Evolutionary conservation across 768 basidiomycete species (phyloP), one percentile per base, ranked within the genome.

Genomic region (Mycena vitilis): DNA sequence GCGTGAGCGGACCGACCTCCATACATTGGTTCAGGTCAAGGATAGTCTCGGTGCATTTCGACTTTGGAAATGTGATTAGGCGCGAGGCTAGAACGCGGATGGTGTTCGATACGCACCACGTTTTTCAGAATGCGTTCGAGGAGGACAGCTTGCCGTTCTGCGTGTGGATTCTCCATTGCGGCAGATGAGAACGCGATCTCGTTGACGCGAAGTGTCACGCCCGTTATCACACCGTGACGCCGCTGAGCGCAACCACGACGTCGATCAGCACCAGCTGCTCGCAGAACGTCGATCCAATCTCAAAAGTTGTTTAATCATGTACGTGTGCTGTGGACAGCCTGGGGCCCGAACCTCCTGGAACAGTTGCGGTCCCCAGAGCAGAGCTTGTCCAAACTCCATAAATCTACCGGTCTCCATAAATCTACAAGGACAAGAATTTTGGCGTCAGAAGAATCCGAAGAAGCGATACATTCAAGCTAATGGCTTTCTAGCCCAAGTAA

Each of bases 151-250:
- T 98, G 96, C 49, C 93, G 86, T 79, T 96, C 95, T 58, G 94
- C 94, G 73, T 98, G 95, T 23, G 96, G 96, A 78, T 97, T 97
- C 80, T 98, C 95, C 96, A 98, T 97, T 44, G 63, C 37, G 23
- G 53, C 4, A 23, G 36, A 5, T 6, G 47, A 7, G 20, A 34
- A 30, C 23, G 47, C 3, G 9, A 45, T 30, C 30, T 30, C 5
- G 30, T 30, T 30, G 25, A 64, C 63, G 64, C 56, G 64, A 51
- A 9, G 4, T 4, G 64, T 65, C 56, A 65, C 63, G 44, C 30
- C 30, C 5, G 30, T 30, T 5, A 30, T 30, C 30, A 30, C 30
- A 5, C 30, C 30, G 30, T 30, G 30, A 30, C 30, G 30, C 30
- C 5, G 30, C 30, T 30, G 30, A 30, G 30, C 5, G 30, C 30